A percentile compares a stretch with the other conserved stretches of the same genome.
Conservation (phyloP, 2,329 filamentous ascomycete genomes). For the Rhynchosporium secalis region DNA sequence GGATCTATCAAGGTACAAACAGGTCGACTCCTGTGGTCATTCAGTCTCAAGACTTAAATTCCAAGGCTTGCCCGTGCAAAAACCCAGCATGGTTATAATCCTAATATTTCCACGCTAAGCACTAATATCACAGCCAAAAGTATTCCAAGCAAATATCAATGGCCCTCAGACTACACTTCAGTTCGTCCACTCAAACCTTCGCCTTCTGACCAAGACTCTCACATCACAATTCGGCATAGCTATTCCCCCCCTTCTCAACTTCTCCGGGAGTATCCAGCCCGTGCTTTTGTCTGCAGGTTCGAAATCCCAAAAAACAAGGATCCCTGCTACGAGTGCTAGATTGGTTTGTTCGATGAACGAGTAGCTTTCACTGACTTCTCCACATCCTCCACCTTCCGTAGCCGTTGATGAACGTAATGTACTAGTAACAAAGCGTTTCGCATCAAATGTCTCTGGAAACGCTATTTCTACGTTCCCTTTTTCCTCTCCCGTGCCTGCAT, state of each 20-base stretch:
- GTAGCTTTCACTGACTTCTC: background rate
- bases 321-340: constrained; percentile 12
- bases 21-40: no score
- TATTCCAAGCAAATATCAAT: no score
- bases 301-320: constrained; percentile 13
- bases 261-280: constrained; percentile 52
- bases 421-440: constrained; percentile 30
- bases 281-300: background rate
- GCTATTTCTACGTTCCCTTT: constrained; percentile 40
- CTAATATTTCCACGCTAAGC: no score
- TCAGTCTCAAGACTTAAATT: no score
- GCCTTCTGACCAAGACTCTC: constrained; percentile 53
- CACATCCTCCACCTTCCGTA: background rate
- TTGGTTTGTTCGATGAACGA: constrained; percentile 1
- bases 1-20: no score
- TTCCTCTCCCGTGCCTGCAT: background rate
- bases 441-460: constrained; percentile 29
- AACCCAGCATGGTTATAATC: no score
- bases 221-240: constrained; percentile 53
- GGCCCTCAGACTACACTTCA: background rate
- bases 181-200: constrained; percentile 33
- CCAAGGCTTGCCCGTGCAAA: no score
- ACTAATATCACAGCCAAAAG: no score
- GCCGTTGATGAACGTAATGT: constrained; percentile 19
- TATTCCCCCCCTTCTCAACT: constrained; percentile 49